Evolutionary conservation across 169 alveolate genomes (phyloP).

Genomic region (Cyclospora cayetanensis): DNA sequence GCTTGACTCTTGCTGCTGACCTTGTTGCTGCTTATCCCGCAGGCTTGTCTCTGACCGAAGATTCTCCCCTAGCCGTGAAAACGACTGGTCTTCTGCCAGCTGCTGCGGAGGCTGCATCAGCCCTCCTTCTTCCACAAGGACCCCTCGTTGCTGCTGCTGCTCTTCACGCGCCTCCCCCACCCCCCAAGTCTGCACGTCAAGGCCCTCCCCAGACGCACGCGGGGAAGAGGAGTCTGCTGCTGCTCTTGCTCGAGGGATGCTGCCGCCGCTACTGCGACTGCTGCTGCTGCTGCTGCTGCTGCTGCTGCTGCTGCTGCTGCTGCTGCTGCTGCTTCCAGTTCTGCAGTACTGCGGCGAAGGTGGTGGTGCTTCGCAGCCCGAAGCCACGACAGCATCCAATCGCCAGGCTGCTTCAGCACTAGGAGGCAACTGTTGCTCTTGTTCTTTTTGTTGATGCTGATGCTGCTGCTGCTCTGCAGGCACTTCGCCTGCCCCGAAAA

Average conservation of each 20-base stretch:
- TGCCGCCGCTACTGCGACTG: neutral
- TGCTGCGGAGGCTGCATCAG: neutral
- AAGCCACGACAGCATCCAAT: too few species aligned
- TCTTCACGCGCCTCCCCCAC: too few species aligned
- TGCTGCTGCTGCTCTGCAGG: neutral
- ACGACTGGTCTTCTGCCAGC: neutral
- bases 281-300: neutral
- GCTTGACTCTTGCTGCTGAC: too few species aligned
- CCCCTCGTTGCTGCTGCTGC: neutral
- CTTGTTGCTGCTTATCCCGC: too few species aligned
- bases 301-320: neutral
- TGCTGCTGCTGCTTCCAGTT: conserved; percentile 1
- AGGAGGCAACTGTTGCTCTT: too few species aligned
- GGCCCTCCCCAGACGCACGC: too few species aligned
- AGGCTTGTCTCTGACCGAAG: too few species aligned
- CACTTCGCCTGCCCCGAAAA: neutral
- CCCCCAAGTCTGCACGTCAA: too few species aligned
- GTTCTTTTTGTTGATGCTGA: too few species aligned
- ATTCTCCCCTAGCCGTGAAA: neutral
- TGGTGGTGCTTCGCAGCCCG: neutral
- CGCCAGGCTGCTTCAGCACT: too few species aligned
- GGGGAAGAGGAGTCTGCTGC: too few species aligned
- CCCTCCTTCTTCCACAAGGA: neutral
- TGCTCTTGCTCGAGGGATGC: too few species aligned
- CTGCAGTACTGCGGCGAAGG: neutral